Evolutionary conservation across 2,329 filamentous ascomycete species (phyloP).

Genomic region (Ophiosphaerella korrae): DNA sequence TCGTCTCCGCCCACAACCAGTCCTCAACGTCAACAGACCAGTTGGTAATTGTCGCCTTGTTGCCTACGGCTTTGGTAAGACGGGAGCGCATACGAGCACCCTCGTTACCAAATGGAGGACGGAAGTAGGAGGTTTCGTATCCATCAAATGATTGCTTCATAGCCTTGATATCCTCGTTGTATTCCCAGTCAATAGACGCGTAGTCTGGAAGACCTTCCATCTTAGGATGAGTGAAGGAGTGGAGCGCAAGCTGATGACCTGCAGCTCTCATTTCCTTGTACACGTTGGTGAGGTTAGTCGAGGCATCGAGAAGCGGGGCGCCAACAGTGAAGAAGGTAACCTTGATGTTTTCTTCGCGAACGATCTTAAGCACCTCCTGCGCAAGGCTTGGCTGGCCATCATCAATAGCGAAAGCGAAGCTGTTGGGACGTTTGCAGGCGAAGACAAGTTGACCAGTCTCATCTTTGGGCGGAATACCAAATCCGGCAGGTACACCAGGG

Average conservation of each 20-base stretch:
- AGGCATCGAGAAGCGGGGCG: constrained; percentile 61
- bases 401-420: constrained; percentile 74
- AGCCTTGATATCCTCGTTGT: constrained; percentile 61
- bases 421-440: constrained; percentile 69
- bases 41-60: constrained; percentile 63
- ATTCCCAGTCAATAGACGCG: constrained; percentile 65
- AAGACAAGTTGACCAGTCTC: constrained; percentile 66
- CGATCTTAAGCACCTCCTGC: constrained; percentile 64
- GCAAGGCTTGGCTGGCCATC: constrained; percentile 67
- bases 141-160: constrained; percentile 48
- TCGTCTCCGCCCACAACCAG: constrained; percentile 68
- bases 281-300: constrained; percentile 66
- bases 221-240: constrained; percentile 72
- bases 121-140: constrained; percentile 61
- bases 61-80: constrained; percentile 55
- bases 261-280: constrained; percentile 66
- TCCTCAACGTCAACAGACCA: constrained; percentile 76
- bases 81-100: constrained; percentile 69
- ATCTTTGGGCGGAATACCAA: constrained; percentile 63
- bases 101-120: constrained; percentile 71
- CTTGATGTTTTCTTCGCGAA: constrained; percentile 65
- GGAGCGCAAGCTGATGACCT: constrained; percentile 71
- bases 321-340: constrained; percentile 76
- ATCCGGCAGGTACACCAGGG: constrained; percentile 56
- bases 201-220: constrained; percentile 62